Evolutionary conservation across 345 rosid genomes (phyloP).

Genomic region (Gynandropsis gynandra): DNA sequence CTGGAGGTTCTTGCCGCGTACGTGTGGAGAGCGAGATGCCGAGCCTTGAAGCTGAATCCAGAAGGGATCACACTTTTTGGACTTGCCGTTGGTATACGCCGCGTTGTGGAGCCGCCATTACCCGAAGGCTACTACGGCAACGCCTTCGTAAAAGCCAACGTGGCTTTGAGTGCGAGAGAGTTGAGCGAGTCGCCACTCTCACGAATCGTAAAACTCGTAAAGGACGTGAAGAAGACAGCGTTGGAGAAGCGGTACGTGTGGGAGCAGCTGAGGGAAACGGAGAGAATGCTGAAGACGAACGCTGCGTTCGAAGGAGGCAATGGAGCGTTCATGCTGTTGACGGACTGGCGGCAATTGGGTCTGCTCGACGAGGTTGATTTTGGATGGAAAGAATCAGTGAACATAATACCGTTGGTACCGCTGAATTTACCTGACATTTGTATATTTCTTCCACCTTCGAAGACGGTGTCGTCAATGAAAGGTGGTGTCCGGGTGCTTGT

Average conservation of each 20-base stretch:
- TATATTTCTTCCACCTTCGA: slow-evolving; percentile 34
- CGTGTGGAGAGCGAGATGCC: slow-evolving; percentile 45
- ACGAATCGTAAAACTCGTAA: slow-evolving; percentile 30
- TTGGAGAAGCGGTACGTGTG: slow-evolving; percentile 21
- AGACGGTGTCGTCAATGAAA: slow-evolving; percentile 26
- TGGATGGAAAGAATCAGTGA: slow-evolving; percentile 42
- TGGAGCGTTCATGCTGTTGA: slow-evolving; percentile 35
- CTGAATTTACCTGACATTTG: slow-evolving; percentile 39
- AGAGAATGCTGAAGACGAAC: slow-evolving; percentile 25
- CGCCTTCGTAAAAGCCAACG: slow-evolving; percentile 40
- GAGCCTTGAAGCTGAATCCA: slow-evolving; percentile 37
- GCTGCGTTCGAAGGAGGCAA: slow-evolving; percentile 25
- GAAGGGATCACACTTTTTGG: slow-evolving; percentile 30
- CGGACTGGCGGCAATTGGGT: slow-evolving; percentile 57
- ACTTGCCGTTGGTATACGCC: slow-evolving; percentile 37
- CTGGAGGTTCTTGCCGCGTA: slow-evolving; percentile 45
- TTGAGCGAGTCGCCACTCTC: slow-evolving; percentile 27
- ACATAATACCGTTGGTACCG: slow-evolving; percentile 40
- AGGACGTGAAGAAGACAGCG: slow-evolving; percentile 31
- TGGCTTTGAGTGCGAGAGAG: slow-evolving; percentile 27
- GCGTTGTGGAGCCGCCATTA: slow-evolving; percentile 34
- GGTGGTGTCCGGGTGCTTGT: slow-evolving; percentile 51
- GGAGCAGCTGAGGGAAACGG: slow-evolving; percentile 21
- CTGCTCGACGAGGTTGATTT: slow-evolving; percentile 37
- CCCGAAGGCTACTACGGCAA: slow-evolving; percentile 49